Evolutionary conservation across 2,329 filamentous ascomycete species (phyloP), one percentile per base, ranked within the genome.

Genomic region (Venturia pyrina): DNA sequence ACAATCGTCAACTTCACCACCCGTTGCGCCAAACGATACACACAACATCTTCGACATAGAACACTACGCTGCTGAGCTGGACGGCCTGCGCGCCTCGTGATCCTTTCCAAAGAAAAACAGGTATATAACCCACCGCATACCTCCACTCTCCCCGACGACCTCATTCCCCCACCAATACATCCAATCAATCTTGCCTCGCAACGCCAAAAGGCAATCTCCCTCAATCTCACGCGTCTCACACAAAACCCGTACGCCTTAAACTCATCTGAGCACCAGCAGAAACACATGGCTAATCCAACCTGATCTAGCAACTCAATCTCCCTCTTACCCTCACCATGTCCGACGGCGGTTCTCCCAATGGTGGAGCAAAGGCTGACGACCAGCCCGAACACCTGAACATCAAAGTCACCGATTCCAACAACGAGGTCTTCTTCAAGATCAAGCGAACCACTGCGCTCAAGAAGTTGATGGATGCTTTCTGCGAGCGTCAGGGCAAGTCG

Each of bases 401-500:
- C 81, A 99, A 99, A 78, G 95, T 99, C 17, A 98, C 95, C 0
- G 95, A 99, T 73, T 97, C 96, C 81, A 97, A 97, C 81, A 99
- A 99, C 77, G 95, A 99, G 76, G 93, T 99, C 72, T 99, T 98
- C 78, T 99, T 99, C 83, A 99, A 99, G 83, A 99, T 99, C 81
- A 99, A 99, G 88, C 87, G 93, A 46, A 92, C 89, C 28, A 99
- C 95, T 0, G 90, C 92, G 76, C 85, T 99, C 1, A 95, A 96
- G 80, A 99, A 99, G 82, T 83, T 99, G 65, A 99, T 99, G 95
- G 89, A 91, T 68, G 95, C 95, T 24, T 99, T 98, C 78, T 99
- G 95, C 78, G 93, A 98, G 71, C 87, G 95, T 32, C 93, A 97
- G 76, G 95, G 95, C 72, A 98, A 98, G 82, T 86, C 88, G 43